phyloP scores from a whole-genome alignment of 2,329 filamentous ascomycete species.

The Verticillium klebahnii region DNA sequence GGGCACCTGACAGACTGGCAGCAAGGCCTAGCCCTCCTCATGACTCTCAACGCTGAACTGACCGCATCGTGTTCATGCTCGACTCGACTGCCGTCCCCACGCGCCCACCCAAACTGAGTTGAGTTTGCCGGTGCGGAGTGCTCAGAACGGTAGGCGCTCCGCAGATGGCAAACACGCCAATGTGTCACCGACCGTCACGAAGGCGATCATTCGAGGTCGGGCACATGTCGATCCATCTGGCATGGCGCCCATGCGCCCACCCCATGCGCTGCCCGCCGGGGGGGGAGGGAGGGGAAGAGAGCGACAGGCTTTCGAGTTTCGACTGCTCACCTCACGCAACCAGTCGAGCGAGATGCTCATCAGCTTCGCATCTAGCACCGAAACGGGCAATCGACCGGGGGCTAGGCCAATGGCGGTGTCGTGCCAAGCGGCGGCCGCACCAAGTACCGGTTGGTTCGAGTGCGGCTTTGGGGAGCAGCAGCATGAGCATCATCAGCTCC shows the following conservation, averaged over 20 bases:
- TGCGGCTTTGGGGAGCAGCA: neutral
- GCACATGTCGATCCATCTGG: neutral
- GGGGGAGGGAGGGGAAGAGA: neutral
- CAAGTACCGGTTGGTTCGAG: constrained; percentile 7
- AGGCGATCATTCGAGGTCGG: neutral
- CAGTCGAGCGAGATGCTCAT: neutral
- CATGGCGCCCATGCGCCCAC: neutral
- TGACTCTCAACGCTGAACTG: neutral
- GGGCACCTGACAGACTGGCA: neutral
- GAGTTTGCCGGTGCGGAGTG: neutral
- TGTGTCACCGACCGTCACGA: neutral
- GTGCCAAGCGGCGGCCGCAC: constrained; percentile 9
- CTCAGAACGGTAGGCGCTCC: neutral
- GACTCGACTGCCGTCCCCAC: neutral
- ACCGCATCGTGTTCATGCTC: neutral
- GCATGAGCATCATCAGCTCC: neutral
- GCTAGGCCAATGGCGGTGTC: constrained; percentile 6
- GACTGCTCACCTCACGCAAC: neutral
- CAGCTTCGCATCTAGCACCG: constrained; percentile 11
- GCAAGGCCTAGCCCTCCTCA: neutral
- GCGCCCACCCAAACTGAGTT: neutral
- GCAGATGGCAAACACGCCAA: neutral
- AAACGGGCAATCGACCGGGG: constrained; percentile 10
- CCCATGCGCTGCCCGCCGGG: neutral
- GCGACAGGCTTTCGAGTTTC: neutral